Evolutionary conservation across 331 rosid species (phyloP).

Genomic region (Prunus yedoensis): DNA sequence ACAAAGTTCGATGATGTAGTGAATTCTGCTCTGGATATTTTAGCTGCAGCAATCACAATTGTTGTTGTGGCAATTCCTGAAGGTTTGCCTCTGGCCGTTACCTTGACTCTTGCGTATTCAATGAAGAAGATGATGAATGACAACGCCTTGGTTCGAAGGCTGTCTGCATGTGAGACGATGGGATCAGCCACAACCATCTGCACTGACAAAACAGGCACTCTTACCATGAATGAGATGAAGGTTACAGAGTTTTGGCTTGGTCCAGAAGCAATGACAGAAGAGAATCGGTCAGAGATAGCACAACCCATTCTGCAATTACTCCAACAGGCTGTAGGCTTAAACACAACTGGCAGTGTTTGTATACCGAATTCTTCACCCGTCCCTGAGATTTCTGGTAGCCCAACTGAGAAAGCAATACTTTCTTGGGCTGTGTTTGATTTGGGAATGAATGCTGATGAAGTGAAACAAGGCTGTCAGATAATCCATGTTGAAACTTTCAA

Average conservation of each 20-base stretch:
- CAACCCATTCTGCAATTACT: conserved; percentile 9
- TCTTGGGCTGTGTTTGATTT: conserved; percentile 32
- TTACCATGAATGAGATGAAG: conserved; percentile 43
- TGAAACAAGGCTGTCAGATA: conserved; percentile 19
- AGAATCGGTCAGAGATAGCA: not conserved
- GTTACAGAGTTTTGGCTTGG: conserved; percentile 43
- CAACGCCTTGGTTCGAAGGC: conserved; percentile 40
- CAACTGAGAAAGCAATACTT: conserved; percentile 45
- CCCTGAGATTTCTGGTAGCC: conserved; percentile 43
- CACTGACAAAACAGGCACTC: conserved; percentile 50
- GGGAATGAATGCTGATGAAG: conserved; percentile 33
- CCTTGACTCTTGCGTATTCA: conserved; percentile 38
- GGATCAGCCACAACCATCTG: conserved; percentile 47
- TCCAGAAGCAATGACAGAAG: not conserved
- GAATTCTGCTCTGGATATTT: conserved; percentile 26
- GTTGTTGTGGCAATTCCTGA: conserved; percentile 48
- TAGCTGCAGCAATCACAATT: conserved; percentile 39
- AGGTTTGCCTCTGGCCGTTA: conserved; percentile 43
- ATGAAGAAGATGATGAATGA: conserved; percentile 42
- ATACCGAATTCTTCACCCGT: conserved; percentile 4
- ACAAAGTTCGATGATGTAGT: conserved; percentile 22
- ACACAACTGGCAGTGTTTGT: conserved; percentile 36
- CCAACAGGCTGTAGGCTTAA: conserved; percentile 32
- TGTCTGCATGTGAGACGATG: conserved; percentile 51
- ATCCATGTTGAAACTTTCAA: conserved; percentile 37